phyloP scores from a whole-genome alignment of 116 monocot species.

The Phalaenopsis hybrid region DNA sequence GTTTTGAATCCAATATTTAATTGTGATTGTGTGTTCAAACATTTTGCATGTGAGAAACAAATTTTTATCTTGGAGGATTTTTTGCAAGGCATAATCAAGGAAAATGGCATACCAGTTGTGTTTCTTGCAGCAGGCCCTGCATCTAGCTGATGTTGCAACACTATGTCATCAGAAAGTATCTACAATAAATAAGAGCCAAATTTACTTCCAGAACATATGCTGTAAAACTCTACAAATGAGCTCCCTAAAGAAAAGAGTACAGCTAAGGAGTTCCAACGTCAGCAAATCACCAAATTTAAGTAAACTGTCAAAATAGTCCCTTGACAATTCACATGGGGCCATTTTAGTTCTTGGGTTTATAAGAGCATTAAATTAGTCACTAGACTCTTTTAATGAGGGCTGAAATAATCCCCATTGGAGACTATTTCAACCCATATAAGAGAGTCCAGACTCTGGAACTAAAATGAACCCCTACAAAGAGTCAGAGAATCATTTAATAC shows the following conservation, averaged over 20 bases:
- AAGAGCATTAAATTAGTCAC: too few relatives aligned
- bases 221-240: not conserved
- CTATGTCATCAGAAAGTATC: constrained; percentile 1
- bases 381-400: too few relatives aligned
- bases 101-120: not conserved
- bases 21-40: not conserved
- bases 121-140: not conserved
- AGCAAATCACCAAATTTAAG: not conserved
- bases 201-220: not conserved
- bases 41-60: not conserved
- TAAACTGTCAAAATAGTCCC: too few relatives aligned
- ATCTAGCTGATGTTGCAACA: constrained; percentile 1
- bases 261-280: not conserved
- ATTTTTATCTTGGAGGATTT: not conserved
- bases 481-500: too few relatives aligned
- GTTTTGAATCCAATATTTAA: not conserved
- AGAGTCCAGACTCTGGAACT: too few relatives aligned
- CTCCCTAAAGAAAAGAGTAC: not conserved
- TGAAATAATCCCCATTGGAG: too few relatives aligned
- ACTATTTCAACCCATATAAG: too few relatives aligned
- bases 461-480: too few relatives aligned
- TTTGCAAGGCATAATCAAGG: not conserved
- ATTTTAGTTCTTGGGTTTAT: too few relatives aligned
- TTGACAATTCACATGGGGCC: too few relatives aligned
- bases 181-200: not conserved